Percentiles rank a stretch among this genome's conserved stretches.
Evolutionary conservation across 2,329 filamentous ascomycete genomes (phyloP).

Genomic region (Aspergillus terreus): DNA sequence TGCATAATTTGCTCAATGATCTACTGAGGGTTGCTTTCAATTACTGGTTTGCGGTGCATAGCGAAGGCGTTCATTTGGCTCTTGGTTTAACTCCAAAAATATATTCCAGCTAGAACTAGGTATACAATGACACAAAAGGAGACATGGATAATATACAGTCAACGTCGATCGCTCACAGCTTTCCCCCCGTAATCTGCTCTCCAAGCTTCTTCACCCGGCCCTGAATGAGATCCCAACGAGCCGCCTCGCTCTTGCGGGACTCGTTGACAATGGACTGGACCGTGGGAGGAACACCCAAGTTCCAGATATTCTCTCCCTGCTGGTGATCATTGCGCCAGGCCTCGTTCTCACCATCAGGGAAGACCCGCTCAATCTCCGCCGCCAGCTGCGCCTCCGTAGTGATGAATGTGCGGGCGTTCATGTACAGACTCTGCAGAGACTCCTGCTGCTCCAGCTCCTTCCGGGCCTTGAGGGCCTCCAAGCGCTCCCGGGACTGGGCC

Average conservation of each 20-base stretch:
- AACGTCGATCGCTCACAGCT: constrained; percentile 41
- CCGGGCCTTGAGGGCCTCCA: constrained; percentile 44
- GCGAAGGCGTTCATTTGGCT: constrained; percentile 12
- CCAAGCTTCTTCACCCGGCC: constrained; percentile 61
- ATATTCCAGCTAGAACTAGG: constrained; percentile 6
- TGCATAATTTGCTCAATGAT: background rate
- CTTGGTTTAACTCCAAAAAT: constrained; percentile 1
- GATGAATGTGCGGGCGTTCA: constrained; percentile 84
- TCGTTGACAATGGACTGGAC: constrained; percentile 29
- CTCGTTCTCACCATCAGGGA: constrained; percentile 57
- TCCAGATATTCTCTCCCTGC: constrained; percentile 51
- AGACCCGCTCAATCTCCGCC: constrained; percentile 69
- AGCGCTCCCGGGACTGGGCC: constrained; percentile 39
- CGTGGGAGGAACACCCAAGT: constrained; percentile 43
- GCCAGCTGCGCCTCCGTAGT: constrained; percentile 74
- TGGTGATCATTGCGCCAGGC: constrained; percentile 41
- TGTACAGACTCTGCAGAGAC: constrained; percentile 80
- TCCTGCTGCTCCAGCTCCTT: constrained; percentile 63
- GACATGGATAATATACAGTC: constrained; percentile 21
- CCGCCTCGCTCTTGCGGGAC: constrained; percentile 28
- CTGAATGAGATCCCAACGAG: constrained; percentile 45
- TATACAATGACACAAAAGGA: constrained; percentile 12
- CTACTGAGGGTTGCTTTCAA: background rate
- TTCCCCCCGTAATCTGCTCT: constrained; percentile 65
- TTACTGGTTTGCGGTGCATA: constrained; percentile 9